Conservation (phyloP, 2,329 filamentous ascomycete genomes). For the Escovopsis sp. region DNA sequence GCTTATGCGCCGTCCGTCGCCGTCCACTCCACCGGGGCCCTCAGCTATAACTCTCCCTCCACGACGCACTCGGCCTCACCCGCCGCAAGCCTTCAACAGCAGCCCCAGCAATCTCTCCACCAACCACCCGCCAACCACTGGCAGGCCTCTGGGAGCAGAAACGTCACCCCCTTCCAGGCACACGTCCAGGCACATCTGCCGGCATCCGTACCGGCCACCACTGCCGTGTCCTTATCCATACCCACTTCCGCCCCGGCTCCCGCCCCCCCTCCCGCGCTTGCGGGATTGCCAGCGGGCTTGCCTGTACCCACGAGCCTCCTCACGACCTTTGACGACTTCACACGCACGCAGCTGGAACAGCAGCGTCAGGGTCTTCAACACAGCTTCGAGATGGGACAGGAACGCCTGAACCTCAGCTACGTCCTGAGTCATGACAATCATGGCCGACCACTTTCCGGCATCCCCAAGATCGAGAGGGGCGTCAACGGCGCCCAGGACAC, state of each 20-base stretch:
- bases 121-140: neutral
- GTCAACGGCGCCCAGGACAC: slow-evolving; percentile 32
- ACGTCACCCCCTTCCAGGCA: slow-evolving; percentile 1
- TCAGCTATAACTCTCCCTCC: slow-evolving; percentile 7
- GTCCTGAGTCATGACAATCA: slow-evolving; percentile 44
- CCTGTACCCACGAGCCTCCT: neutral
- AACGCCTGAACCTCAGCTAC: slow-evolving; percentile 59
- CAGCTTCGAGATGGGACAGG: slow-evolving; percentile 44
- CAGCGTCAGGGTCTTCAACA: slow-evolving; percentile 36
- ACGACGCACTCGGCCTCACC: slow-evolving; percentile 3
- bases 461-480: slow-evolving; percentile 35
- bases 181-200: neutral
- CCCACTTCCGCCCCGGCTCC: too few relatives aligned
- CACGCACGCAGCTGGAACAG: slow-evolving; percentile 21
- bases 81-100: slow-evolving; percentile 7
- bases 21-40: slow-evolving; percentile 1
- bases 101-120: slow-evolving; percentile 4
- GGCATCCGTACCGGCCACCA: neutral
- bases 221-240: too few relatives aligned
- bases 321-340: slow-evolving; percentile 1
- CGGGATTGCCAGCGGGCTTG: too few relatives aligned
- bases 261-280: too few relatives aligned
- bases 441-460: slow-evolving; percentile 16
- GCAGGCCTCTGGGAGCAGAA: slow-evolving; percentile 1
- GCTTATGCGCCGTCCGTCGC: slow-evolving; percentile 12